Evolutionary conservation across 1,139 yeast genomes (phyloP).

Genomic region (Kurtzmaniella quercitrusa): DNA sequence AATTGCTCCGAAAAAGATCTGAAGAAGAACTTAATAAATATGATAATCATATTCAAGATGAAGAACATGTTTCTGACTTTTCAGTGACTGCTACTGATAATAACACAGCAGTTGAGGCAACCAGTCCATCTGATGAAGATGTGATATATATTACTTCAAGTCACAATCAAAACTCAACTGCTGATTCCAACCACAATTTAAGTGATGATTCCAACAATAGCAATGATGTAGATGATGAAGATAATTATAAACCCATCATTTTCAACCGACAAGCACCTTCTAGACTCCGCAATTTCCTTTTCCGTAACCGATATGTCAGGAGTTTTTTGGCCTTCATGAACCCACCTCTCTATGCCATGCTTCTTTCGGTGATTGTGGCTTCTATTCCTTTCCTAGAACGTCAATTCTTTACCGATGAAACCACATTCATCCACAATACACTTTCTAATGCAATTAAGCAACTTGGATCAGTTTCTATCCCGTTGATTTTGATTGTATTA

Average conservation of each 20-base stretch:
- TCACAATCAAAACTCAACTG: background rate
- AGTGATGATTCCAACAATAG: background rate
- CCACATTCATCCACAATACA: conserved; percentile 66
- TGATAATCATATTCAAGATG: conserved; percentile 11
- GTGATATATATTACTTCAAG: background rate
- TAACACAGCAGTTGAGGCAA: conserved; percentile 3
- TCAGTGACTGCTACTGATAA: conserved; percentile 4
- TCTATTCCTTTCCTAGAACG: conserved; percentile 66
- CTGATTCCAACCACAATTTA: conserved; percentile 4
- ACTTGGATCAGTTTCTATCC: conserved; percentile 85
- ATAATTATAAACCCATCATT: conserved; percentile 4
- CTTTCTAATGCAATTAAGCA: conserved; percentile 72
- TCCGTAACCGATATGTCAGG: conserved; percentile 12
- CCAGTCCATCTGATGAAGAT: background rate
- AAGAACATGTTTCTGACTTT: conserved; percentile 7
- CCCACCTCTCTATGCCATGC: conserved; percentile 94
- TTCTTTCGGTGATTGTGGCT: conserved; percentile 77
- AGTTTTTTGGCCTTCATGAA: conserved; percentile 62
- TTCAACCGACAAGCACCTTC: conserved; percentile 1
- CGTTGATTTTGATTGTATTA: conserved; percentile 67
- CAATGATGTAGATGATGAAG: conserved; percentile 4
- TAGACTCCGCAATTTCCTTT: conserved; percentile 6
- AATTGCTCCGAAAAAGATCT: conserved; percentile 53
- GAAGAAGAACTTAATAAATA: conserved; percentile 36
- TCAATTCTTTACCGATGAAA: conserved; percentile 52